Evolutionary conservation across 176 grass and related monocot genomes (phyloP).

Genomic region (Aegilops sharonensis): DNA sequence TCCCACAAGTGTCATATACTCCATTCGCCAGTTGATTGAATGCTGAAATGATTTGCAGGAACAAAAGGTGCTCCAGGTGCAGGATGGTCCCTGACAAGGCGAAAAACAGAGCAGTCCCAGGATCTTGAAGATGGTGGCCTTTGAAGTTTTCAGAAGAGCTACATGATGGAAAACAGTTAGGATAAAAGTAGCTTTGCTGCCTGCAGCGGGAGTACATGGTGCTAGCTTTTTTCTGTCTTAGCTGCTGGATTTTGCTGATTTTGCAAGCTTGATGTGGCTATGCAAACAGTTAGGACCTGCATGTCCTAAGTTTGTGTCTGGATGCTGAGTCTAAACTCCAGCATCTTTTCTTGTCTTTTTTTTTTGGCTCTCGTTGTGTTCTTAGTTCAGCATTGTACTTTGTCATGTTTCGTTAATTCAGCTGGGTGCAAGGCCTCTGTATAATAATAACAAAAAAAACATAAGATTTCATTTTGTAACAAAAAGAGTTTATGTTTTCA

Average conservation of each 20-base stretch:
- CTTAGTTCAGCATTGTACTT: background rate
- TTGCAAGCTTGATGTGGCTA: background rate
- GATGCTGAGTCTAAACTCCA: background rate
- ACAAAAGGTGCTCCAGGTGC: background rate
- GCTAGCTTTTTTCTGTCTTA: background rate
- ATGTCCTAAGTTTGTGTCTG: background rate
- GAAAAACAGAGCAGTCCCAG: background rate
- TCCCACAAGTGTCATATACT: background rate
- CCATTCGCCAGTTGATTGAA: background rate
- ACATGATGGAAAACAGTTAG: background rate
- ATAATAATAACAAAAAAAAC: background rate
- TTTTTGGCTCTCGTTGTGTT: background rate
- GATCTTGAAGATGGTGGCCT: background rate
- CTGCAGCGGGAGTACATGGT: background rate
- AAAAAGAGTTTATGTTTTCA: background rate
- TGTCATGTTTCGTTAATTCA: background rate
- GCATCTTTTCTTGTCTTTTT: background rate
- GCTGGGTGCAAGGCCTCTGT: background rate
- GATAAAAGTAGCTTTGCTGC: background rate
- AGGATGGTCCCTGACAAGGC: background rate
- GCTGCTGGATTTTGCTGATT: background rate
- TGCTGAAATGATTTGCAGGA: background rate
- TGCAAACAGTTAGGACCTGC: background rate
- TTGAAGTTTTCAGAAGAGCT: background rate
- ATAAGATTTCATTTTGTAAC: background rate